These are phyloP conservation scores for Chlamydomonas reinhardtii DNA, from an alignment of 163 green algal genomes.

Conservation along the genomic window DNA sequence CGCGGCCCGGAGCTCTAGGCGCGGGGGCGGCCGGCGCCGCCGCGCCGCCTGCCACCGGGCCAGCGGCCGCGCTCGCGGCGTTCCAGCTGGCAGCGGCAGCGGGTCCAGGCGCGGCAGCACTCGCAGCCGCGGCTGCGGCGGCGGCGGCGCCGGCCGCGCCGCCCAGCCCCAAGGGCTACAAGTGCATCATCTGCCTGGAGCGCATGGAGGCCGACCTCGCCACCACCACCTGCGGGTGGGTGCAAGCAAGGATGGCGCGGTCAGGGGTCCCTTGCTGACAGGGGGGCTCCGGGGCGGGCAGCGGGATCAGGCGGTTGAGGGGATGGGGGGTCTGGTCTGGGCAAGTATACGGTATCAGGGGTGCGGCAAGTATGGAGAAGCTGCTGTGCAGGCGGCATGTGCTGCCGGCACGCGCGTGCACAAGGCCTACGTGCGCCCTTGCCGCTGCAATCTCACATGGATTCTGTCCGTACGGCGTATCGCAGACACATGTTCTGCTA, in stretches of 20 bases:
- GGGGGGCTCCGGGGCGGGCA: too few species aligned
- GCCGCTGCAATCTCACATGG: neutral
- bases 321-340: too few species aligned
- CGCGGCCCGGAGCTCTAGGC: neutral
- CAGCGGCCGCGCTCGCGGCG: too few species aligned
- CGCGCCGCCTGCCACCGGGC: neutral
- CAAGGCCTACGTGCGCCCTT: neutral
- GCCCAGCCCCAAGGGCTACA: conserved; percentile 42
- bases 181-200: conserved; percentile 43
- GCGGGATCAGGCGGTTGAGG: too few species aligned
- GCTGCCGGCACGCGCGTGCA: neutral
- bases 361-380: too few species aligned
- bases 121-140: neutral
- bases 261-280: too few species aligned
- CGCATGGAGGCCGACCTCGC: conserved; percentile 29
- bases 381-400: too few species aligned
- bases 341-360: too few species aligned
- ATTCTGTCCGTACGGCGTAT: neutral
- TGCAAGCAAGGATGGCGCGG: neutral
- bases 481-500: conserved; percentile 48
- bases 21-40: too few species aligned
- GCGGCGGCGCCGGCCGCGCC: neutral
- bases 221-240: conserved; percentile 46
- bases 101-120: neutral
- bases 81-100: neutral